Evolutionary conservation across 2,329 filamentous ascomycete species (phyloP).

Genomic region (Polytolypa hystricis): DNA sequence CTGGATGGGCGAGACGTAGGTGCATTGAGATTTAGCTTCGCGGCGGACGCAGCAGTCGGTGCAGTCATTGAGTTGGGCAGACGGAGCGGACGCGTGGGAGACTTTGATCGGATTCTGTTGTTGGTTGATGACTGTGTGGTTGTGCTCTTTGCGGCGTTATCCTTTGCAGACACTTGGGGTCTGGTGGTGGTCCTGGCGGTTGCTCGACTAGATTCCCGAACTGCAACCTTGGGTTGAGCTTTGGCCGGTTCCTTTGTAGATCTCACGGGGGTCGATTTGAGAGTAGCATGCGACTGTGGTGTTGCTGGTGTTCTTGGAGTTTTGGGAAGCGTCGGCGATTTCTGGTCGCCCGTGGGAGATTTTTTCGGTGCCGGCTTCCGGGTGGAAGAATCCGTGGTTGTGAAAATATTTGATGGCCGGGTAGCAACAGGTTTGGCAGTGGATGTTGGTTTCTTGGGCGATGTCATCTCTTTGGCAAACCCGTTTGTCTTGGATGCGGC

Average conservation of each 20-base stretch:
- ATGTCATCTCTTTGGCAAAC: conserved; percentile 7
- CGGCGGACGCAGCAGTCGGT: conserved; percentile 29
- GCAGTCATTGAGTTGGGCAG: conserved; percentile 31
- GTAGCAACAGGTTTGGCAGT: conserved; percentile 12
- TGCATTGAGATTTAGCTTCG: conserved; percentile 18
- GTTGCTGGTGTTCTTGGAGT: conserved; percentile 10
- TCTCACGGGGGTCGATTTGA: conserved; percentile 10
- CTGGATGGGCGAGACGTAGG: conserved; percentile 17
- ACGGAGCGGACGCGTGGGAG: conserved; percentile 30
- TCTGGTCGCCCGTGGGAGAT: conserved; percentile 11
- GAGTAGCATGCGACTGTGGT: conserved; percentile 11
- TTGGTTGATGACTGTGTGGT: conserved; percentile 16
- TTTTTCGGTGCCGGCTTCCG: conserved; percentile 16
- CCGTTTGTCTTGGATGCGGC: conserved; percentile 7
- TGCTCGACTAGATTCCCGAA: conserved; percentile 23
- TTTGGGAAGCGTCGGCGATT: conserved; percentile 15
- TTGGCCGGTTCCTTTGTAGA: conserved; percentile 20
- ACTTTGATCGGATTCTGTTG: conserved; percentile 25
- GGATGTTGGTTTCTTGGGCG: conserved; percentile 11
- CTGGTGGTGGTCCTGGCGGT: conserved; percentile 20
- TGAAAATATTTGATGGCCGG: conserved; percentile 22
- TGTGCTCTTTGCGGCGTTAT: conserved; percentile 16
- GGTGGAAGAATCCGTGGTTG: conserved; percentile 17
- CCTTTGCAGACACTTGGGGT: conserved; percentile 16
- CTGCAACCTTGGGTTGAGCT: conserved; percentile 18